Evolutionary conservation across 2,329 filamentous ascomycete genomes (phyloP).

Genomic region (Leptographium flavum): DNA sequence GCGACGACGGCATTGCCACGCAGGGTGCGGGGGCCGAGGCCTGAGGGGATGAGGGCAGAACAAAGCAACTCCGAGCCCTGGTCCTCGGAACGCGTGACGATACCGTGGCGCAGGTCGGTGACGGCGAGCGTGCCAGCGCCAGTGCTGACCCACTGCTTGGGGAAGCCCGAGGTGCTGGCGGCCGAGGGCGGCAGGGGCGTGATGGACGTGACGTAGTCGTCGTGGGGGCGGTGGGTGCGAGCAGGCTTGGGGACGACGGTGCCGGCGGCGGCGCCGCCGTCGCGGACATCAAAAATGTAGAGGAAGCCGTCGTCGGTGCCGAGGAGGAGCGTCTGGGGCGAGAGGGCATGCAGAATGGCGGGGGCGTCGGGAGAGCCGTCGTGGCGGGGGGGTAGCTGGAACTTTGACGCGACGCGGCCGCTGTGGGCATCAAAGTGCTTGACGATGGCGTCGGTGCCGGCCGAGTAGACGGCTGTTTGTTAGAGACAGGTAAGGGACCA

Average conservation of each 20-base stretch:
- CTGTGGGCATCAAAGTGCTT: slow-evolving; percentile 40
- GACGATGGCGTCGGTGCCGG: slow-evolving; percentile 41
- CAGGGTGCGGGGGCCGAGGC: slow-evolving; percentile 52
- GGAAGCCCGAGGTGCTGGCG: slow-evolving; percentile 73
- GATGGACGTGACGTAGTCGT: slow-evolving; percentile 84
- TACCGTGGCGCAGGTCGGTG: slow-evolving; percentile 74
- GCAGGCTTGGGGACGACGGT: slow-evolving; percentile 49
- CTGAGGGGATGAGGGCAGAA: slow-evolving; percentile 56
- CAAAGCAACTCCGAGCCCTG: slow-evolving; percentile 90
- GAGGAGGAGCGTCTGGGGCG: slow-evolving; percentile 75
- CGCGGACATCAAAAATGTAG: slow-evolving; percentile 72
- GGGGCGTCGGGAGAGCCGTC: slow-evolving; percentile 35
- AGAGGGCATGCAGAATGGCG: slow-evolving; percentile 67
- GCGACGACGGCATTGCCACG: slow-evolving; percentile 62
- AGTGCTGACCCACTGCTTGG: slow-evolving; percentile 90
- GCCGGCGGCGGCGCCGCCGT: slow-evolving; percentile 19
- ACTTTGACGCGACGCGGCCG: slow-evolving; percentile 65
- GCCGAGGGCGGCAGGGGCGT: slow-evolving; percentile 67
- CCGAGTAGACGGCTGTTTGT: slow-evolving; percentile 49
- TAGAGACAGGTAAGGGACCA: no score
- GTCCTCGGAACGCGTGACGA: slow-evolving; percentile 80
- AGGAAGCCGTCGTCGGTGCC: slow-evolving; percentile 82
- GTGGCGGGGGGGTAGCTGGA: slow-evolving; percentile 52
- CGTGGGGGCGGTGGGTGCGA: slow-evolving; percentile 74
- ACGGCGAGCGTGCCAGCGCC: slow-evolving; percentile 84